Conservation (phyloP, 306 rosid genomes). For the Oxytropis ochrocephala region DNA sequence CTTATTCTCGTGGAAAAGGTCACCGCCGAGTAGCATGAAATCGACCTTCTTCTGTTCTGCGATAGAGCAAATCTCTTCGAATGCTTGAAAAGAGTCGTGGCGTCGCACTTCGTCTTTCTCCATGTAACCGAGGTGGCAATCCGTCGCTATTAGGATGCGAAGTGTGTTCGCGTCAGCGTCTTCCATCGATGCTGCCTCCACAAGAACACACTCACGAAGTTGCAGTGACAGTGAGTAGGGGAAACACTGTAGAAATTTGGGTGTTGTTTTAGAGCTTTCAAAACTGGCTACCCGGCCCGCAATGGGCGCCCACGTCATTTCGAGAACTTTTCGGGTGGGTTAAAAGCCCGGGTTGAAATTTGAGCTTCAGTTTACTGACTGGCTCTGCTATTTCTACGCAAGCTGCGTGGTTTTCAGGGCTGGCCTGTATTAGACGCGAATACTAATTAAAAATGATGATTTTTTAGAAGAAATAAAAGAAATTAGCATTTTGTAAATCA, state of each 20-base stretch:
- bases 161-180: constrained; percentile 38
- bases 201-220: neutral
- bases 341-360: too few species aligned
- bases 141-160: constrained; percentile 87
- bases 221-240: neutral
- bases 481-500: too few species aligned
- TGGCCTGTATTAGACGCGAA: too few species aligned
- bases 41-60: constrained; percentile 59
- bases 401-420: too few species aligned
- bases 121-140: constrained; percentile 93
- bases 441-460: too few species aligned
- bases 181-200: constrained; percentile 36
- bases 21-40: constrained; percentile 81
- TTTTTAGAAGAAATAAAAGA: too few species aligned
- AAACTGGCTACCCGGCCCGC: too few species aligned
- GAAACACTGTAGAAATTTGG: neutral
- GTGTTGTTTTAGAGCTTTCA: neutral
- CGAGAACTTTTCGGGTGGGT: too few species aligned
- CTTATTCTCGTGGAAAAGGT: constrained; percentile 95
- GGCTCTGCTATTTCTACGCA: too few species aligned
- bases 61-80: constrained; percentile 86
- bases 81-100: constrained; percentile 86
- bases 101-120: constrained; percentile 96
- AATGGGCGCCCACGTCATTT: too few species aligned
- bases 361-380: too few species aligned